phyloP scores from a whole-genome alignment of 2,329 filamentous ascomycete genomes.

The Malbranchea zuffiana region DNA sequence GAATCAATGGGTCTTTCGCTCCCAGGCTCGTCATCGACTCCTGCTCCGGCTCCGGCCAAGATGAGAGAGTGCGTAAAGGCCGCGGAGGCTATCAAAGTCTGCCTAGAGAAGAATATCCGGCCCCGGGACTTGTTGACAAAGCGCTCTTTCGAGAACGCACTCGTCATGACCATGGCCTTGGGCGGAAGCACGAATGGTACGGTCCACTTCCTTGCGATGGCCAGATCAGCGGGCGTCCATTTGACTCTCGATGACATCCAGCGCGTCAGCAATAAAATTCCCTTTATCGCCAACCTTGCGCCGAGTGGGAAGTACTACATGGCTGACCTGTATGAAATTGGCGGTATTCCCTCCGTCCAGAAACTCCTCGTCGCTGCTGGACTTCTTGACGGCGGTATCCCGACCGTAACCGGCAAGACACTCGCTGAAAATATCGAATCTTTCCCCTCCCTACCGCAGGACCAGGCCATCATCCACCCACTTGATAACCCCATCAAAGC shows the following conservation, averaged over 20 bases:
- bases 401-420: constrained; percentile 74
- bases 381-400: constrained; percentile 65
- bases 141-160: constrained; percentile 72
- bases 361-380: constrained; percentile 70
- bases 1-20: constrained; percentile 78
- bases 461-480: constrained; percentile 72
- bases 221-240: constrained; percentile 66
- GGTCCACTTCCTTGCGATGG: constrained; percentile 83
- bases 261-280: constrained; percentile 68
- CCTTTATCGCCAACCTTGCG: constrained; percentile 74
- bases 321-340: constrained; percentile 76
- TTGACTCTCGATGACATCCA: constrained; percentile 75
- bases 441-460: constrained; percentile 65
- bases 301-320: constrained; percentile 78
- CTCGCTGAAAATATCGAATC: constrained; percentile 68
- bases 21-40: constrained; percentile 73
- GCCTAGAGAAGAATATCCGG: constrained; percentile 72
- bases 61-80: constrained; percentile 75
- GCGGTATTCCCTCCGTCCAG: constrained; percentile 74
- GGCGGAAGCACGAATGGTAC: constrained; percentile 84
- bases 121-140: constrained; percentile 72
- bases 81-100: constrained; percentile 64
- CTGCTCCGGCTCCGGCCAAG: constrained; percentile 71
- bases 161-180: constrained; percentile 85
- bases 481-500: constrained; percentile 74